phyloP scores from a whole-genome alignment of 2,329 filamentous ascomycete species.

The Penicillium sp. region DNA sequence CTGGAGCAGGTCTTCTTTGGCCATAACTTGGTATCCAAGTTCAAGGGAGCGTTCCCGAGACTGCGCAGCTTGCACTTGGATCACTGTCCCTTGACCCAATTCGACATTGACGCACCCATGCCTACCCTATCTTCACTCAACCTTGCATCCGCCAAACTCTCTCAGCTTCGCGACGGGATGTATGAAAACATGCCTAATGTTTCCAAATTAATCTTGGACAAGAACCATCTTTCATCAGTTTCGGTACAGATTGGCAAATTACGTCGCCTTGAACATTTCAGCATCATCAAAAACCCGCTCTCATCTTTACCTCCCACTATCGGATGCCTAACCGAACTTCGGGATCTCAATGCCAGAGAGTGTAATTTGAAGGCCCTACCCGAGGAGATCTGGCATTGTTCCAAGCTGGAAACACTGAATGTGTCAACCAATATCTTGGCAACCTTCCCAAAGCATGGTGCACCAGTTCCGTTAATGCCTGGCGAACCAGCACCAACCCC shows the following conservation, averaged over 20 bases:
- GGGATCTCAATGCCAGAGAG: conserved; percentile 82
- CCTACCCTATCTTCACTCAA: conserved; percentile 84
- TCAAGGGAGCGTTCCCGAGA: conserved; percentile 82
- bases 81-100: conserved; percentile 92
- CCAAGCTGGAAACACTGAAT: conserved; percentile 86
- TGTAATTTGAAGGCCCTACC: conserved; percentile 91
- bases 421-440: conserved; percentile 93
- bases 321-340: conserved; percentile 80
- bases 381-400: conserved; percentile 93
- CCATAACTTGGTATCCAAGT: conserved; percentile 89
- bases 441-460: conserved; percentile 79
- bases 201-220: conserved; percentile 84
- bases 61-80: conserved; percentile 85
- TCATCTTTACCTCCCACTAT: conserved; percentile 83
- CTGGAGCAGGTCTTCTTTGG: conserved; percentile 86
- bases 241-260: conserved; percentile 83
- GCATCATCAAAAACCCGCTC: conserved; percentile 87
- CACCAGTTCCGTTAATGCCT: conserved; percentile 65
- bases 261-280: conserved; percentile 82
- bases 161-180: conserved; percentile 79
- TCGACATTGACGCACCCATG: conserved; percentile 74
- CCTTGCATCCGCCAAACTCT: conserved; percentile 85
- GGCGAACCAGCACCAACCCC: conserved; percentile 46
- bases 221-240: conserved; percentile 91
- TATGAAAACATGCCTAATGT: conserved; percentile 86